Evolutionary conservation across 257 asterid genomes (phyloP).

Genomic region (Fraxinus americana): DNA sequence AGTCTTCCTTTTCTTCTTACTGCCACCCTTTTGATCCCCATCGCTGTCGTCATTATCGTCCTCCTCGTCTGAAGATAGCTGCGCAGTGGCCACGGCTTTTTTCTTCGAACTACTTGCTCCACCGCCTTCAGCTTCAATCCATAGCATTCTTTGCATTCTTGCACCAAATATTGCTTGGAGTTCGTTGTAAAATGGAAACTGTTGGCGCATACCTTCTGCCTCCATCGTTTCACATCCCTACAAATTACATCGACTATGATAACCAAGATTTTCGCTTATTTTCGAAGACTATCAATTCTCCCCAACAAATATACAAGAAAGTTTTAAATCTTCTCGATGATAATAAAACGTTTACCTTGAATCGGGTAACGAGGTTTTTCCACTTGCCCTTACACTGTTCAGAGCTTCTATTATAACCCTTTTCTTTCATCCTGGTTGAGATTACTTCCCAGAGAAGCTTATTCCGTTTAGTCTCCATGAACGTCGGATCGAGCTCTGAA

Average conservation of each 20-base stretch:
- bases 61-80: constrained; percentile 68
- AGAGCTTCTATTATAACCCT: constrained; percentile 76
- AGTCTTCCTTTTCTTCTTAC: constrained; percentile 58
- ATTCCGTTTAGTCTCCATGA: constrained; percentile 91
- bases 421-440: constrained; percentile 87
- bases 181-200: constrained; percentile 88
- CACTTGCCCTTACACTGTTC: constrained; percentile 99
- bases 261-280: no score
- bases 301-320: no score
- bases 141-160: constrained; percentile 87
- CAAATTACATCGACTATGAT: neutral
- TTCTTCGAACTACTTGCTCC: constrained; percentile 50
- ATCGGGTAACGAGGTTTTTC: constrained; percentile 96
- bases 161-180: constrained; percentile 67
- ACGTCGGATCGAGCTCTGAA: constrained; percentile 83
- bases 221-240: constrained; percentile 96
- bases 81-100: constrained; percentile 36
- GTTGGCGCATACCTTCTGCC: constrained; percentile 74
- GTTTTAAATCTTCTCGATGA: neutral
- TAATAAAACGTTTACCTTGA: constrained; percentile 50
- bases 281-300: no score
- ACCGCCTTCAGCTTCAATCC: constrained; percentile 89
- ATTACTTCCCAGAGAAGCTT: constrained; percentile 86
- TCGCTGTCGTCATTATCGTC: constrained; percentile 73
- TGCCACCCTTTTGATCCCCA: constrained; percentile 29